These are phyloP conservation scores for Corylus avellana DNA, from an alignment of 306 rosid species.

Conservation along the genomic window DNA sequence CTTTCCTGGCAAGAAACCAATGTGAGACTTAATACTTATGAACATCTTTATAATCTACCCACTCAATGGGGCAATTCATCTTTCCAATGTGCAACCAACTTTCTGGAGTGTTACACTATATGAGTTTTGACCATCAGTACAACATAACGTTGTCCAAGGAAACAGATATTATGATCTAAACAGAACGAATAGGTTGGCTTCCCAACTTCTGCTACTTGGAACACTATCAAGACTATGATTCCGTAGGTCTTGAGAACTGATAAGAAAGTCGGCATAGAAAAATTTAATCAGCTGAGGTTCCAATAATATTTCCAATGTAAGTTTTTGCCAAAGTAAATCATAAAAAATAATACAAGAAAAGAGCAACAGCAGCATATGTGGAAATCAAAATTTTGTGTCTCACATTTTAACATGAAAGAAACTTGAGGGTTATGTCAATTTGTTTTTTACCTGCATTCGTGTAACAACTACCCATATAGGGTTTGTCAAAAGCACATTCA, in stretches of 20 bases:
- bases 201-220: background rate
- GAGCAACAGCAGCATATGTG: background rate
- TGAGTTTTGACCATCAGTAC: background rate
- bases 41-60: too few species aligned
- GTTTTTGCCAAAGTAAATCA: background rate
- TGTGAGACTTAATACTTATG: too few species aligned
- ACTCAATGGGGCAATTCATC: too few species aligned
- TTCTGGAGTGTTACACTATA: too few species aligned
- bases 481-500: constrained; percentile 89
- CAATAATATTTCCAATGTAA: background rate
- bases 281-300: background rate
- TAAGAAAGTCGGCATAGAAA: background rate
- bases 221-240: background rate
- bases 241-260: background rate
- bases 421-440: constrained; percentile 16
- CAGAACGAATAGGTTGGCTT: background rate
- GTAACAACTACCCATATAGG: constrained; percentile 96
- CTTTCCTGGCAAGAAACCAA: too few species aligned
- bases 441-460: constrained; percentile 81
- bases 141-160: background rate
- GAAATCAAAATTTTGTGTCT: constrained; percentile 2
- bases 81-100: too few species aligned
- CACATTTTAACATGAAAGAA: constrained; percentile 10
- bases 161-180: background rate
- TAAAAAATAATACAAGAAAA: background rate